Base-by-base conservation (phyloP, 2,329 filamentous ascomycete species). In the Alternaria dauci region DNA sequence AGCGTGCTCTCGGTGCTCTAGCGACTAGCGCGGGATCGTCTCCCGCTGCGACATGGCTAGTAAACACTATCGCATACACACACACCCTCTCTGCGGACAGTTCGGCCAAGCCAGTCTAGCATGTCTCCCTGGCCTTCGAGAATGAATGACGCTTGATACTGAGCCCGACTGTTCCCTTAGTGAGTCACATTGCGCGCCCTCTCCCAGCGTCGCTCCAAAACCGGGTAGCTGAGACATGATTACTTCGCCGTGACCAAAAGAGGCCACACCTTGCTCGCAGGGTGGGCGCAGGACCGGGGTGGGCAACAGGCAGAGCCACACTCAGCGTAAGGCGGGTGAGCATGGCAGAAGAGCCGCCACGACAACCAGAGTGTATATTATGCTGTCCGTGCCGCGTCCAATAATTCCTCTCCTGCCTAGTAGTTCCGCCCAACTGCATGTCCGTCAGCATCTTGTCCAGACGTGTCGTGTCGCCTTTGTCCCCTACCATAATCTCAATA, bases 181-280 rank as follows among this genome's bases (percentile, higher is more conserved):
- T 72, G 71, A 74, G 74, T 76, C 74, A 76, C 69, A 67, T 67
- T 66, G 55, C 57, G 53, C 63, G 66, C 61, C 70, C 57, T 63
- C 56, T 48, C 38, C 59, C 52, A 54, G 36, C 50, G 20, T 48
- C 41, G 25, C 48, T 12, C 16, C 16, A 23, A 43, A 58, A 55
- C 59, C 56, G 59, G 57, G 61, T 44, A 62, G 52, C 63, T 68
- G 65, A 68, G 65, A 68, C 65, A 62, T 55, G 59, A 58, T 44
- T 41, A 54, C 61, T 26, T 60, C 59, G 60, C 36, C 62, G 66
- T 76, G 74, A 76, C 73, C 74, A 65, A 65, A 56, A 63, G 63
- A 68, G 71, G 70, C 73, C 67, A 67, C 66, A 70, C 69, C 68
- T 66, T 70, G 69, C 46, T 43, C 66, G 63, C 63, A 46, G 60